These are phyloP conservation scores for Crataegus laevigata DNA, from an alignment of 306 rosid genomes.

Conservation along the genomic window DNA sequence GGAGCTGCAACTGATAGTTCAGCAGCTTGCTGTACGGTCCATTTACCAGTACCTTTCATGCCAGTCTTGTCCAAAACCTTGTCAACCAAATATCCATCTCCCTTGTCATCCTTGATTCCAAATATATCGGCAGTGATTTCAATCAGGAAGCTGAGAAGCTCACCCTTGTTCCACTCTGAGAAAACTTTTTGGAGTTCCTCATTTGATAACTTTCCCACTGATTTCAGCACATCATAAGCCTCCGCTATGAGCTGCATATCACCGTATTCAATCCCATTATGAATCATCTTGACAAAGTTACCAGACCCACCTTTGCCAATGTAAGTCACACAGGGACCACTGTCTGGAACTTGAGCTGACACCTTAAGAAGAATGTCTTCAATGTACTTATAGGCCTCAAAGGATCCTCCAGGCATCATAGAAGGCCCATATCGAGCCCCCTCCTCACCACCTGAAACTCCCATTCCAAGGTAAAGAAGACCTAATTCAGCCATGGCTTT, in stretches of 20 bases:
- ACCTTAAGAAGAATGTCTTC: conserved; percentile 91
- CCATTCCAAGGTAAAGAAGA: conserved; percentile 88
- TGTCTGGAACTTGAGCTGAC: conserved; percentile 88
- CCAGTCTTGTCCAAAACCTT: conserved; percentile 94
- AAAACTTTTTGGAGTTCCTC: conserved; percentile 64
- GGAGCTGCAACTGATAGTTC: conserved; percentile 91
- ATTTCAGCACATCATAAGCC: conserved; percentile 84
- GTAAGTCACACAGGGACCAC: conserved; percentile 89
- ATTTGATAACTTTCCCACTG: conserved; percentile 86
- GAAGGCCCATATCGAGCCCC: conserved; percentile 91
- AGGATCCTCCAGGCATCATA: conserved; percentile 94
- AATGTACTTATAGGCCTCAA: conserved; percentile 74
- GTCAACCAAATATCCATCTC: conserved; percentile 80
- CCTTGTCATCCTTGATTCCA: conserved; percentile 82
- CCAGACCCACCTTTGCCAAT: conserved; percentile 92
- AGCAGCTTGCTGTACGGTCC: conserved; percentile 98
- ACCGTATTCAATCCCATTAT: conserved; percentile 88
- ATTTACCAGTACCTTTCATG: conserved; percentile 94
- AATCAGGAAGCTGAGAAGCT: conserved; percentile 79
- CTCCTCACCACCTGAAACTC: conserved; percentile 98
- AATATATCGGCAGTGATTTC: conserved; percentile 91
- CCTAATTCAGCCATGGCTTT: conserved; percentile 64
- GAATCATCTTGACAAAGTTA: conserved; percentile 92
- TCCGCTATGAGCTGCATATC: conserved; percentile 97
- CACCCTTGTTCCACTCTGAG: conserved; percentile 89